Conservation (phyloP, 345 rosid species). For the Erodium maritimum region DNA sequence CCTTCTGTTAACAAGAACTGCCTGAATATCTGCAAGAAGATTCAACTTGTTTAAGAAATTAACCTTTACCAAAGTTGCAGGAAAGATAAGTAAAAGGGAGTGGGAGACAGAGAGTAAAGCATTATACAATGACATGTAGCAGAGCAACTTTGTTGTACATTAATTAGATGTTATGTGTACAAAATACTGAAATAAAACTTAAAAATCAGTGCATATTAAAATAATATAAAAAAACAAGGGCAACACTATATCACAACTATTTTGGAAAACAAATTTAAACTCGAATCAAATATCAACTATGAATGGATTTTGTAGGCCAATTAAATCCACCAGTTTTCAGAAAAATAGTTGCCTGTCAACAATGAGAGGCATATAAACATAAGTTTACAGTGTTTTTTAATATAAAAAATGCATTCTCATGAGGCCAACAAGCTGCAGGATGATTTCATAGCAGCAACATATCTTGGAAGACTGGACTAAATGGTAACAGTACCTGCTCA, state of each 20-base stretch:
- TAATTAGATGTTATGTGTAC: neutral
- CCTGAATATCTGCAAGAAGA: constrained; percentile 48
- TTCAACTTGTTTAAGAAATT: neutral
- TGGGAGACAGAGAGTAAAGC: neutral
- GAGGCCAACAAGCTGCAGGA: no score
- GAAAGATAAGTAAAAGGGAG: neutral
- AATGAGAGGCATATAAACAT: no score
- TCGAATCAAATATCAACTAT: neutral
- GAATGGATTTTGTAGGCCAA: neutral
- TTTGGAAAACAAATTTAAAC: neutral
- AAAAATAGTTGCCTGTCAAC: no score
- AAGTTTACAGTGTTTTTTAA: no score
- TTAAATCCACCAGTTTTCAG: no score
- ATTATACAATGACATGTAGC: neutral
- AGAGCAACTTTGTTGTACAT: neutral
- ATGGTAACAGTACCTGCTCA: no score
- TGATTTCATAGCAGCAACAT: no score
- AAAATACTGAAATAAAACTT: no score
- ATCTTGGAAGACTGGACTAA: no score
- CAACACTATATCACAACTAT: neutral
- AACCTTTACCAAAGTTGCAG: neutral
- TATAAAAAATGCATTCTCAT: no score
- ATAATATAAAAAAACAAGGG: neutral
- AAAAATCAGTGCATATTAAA: no score
- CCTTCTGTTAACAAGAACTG: constrained; percentile 38